These are phyloP conservation scores for Cryptococcus neoformans DNA, from an alignment of 1,284 basidiomycete species.

Conservation along the genomic window DNA sequence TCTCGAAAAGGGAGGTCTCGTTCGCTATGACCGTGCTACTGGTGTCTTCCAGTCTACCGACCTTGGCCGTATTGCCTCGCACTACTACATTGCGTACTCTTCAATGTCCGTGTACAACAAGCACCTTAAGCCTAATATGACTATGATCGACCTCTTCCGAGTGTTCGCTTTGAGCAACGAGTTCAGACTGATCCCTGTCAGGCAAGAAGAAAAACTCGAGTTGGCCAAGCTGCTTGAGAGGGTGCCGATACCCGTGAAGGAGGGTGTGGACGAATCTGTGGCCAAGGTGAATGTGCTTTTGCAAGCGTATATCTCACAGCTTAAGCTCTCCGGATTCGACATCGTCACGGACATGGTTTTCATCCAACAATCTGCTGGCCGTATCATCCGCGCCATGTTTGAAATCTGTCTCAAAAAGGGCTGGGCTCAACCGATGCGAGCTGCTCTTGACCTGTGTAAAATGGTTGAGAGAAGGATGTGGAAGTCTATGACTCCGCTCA, in stretches of 20 bases:
- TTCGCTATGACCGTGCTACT: conserved; percentile 88
- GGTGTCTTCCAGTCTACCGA: conserved; percentile 90
- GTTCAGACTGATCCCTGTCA: conserved; percentile 91
- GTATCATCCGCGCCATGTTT: conserved; percentile 94
- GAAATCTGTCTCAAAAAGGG: conserved; percentile 98
- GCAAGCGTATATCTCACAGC: conserved; percentile 92
- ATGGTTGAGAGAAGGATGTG: conserved; percentile 96
- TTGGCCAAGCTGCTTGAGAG: conserved; percentile 89
- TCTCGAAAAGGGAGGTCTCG: conserved; percentile 88
- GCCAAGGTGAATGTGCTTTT: conserved; percentile 97
- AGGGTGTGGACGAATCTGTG: conserved; percentile 90
- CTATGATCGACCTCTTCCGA: conserved; percentile 86
- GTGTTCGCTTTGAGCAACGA: conserved; percentile 97
- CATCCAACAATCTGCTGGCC: conserved; percentile 85
- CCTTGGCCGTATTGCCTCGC: conserved; percentile 89
- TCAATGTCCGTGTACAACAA: conserved; percentile 98
- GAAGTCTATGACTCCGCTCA: conserved; percentile 95
- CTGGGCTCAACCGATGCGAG: conserved; percentile 92
- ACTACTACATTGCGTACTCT: conserved; percentile 94
- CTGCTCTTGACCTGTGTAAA: conserved; percentile 92
- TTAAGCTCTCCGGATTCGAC: conserved; percentile 94
- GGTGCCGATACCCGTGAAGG: conserved; percentile 97
- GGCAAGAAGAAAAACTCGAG: conserved; percentile 81
- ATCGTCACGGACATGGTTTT: conserved; percentile 99
- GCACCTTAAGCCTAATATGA: conserved; percentile 84